Conservation (phyloP, 2,329 filamentous ascomycete species). For the Ramichloridium luteum region DNA sequence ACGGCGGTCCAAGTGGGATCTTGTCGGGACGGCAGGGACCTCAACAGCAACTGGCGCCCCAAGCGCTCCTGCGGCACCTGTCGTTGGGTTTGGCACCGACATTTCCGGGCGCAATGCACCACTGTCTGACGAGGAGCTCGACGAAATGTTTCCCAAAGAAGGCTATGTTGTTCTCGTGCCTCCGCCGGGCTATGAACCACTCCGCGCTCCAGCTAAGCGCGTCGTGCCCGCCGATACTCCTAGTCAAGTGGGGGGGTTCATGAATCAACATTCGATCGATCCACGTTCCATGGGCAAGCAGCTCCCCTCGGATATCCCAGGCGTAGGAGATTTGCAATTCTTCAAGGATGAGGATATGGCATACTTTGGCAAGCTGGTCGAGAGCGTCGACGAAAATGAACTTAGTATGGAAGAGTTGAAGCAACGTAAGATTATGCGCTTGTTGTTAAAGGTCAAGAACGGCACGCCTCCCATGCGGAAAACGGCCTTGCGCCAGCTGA, state of each 20-base stretch:
- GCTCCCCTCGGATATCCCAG: constrained; percentile 87
- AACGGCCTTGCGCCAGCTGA: constrained; percentile 90
- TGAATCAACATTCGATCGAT: constrained; percentile 93
- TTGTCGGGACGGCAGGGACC: constrained; percentile 55
- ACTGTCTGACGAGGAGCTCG: constrained; percentile 85
- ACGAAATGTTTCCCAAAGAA: constrained; percentile 77
- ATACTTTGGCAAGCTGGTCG: constrained; percentile 95
- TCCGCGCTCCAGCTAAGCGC: constrained; percentile 64
- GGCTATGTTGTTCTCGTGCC: constrained; percentile 88
- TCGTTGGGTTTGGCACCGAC: constrained; percentile 62
- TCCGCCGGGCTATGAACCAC: constrained; percentile 81
- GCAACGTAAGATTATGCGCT: constrained; percentile 95
- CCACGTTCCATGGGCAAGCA: constrained; percentile 74
- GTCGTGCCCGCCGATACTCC: constrained; percentile 61
- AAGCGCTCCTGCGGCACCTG: constrained; percentile 58
- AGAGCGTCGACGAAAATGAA: constrained; percentile 81
- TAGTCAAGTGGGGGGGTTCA: constrained; percentile 64
- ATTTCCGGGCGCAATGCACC: constrained; percentile 66
- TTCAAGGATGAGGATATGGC: constrained; percentile 99
- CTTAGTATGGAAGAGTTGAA: constrained; percentile 92
- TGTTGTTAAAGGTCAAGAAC: constrained; percentile 97
- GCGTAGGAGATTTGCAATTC: constrained; percentile 90
- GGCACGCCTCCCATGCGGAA: constrained; percentile 98
- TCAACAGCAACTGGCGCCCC: constrained; percentile 59
- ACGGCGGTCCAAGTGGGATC: constrained; percentile 81